Conservation (phyloP, 2,329 filamentous ascomycete species). For the Neodidymelliopsis sp. region DNA sequence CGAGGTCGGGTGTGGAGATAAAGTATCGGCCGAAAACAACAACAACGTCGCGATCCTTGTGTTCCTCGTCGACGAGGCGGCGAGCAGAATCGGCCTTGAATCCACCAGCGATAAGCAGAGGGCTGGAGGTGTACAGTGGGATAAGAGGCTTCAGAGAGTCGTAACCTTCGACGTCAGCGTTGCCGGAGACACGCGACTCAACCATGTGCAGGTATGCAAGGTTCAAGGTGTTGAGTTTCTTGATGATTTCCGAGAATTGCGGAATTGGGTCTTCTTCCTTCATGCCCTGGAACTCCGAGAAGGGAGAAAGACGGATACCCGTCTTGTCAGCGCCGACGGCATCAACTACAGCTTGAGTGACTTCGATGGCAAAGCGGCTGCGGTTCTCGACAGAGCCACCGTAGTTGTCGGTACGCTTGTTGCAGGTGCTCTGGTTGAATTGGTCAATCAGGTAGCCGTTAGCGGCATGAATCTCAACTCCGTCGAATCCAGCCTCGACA, state of each 20-base stretch:
- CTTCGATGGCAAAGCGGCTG: conserved; percentile 61
- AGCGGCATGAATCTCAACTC: conserved; percentile 64
- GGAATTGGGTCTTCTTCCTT: conserved; percentile 67
- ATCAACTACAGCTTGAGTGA: conserved; percentile 58
- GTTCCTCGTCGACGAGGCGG: conserved; percentile 50
- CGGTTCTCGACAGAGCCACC: conserved; percentile 62
- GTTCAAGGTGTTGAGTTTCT: conserved; percentile 59
- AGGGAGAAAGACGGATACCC: conserved; percentile 68
- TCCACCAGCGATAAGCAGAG: conserved; percentile 53
- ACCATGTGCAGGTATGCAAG: conserved; percentile 62
- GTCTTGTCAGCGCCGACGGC: conserved; percentile 65
- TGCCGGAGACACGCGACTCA: conserved; percentile 63
- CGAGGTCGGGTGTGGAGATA: conserved; percentile 59
- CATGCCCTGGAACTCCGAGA: conserved; percentile 69
- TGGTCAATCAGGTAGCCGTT: conserved; percentile 73
- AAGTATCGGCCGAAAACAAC: conserved; percentile 60
- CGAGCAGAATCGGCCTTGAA: conserved; percentile 51
- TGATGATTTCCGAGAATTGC: conserved; percentile 67
- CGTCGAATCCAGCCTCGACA: conserved; percentile 65
- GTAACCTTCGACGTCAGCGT: conserved; percentile 39
- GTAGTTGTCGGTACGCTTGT: conserved; percentile 60
- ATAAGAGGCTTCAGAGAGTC: conserved; percentile 36
- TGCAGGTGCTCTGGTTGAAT: conserved; percentile 68
- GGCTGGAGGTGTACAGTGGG: conserved; percentile 32
- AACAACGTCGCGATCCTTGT: conserved; percentile 53